Percentiles rank a stretch among this genome's conserved stretches.
Conservation (phyloP, 805 yeast species). For the Isabelozyma heimii region DNA sequence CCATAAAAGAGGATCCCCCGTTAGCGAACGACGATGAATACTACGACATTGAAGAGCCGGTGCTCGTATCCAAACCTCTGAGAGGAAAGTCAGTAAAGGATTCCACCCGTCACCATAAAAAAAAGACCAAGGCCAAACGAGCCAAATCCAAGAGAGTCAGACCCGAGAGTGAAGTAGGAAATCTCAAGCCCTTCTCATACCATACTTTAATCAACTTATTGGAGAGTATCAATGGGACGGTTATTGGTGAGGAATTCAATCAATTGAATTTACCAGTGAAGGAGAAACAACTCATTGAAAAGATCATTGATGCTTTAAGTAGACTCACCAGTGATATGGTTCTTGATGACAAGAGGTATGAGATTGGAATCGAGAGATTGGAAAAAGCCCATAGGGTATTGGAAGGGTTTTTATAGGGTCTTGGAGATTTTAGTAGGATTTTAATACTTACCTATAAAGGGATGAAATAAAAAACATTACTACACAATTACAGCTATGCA, state of each 20-base stretch:
- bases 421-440: neutral
- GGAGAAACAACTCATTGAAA: constrained; percentile 78
- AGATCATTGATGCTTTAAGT: constrained; percentile 80
- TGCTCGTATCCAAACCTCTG: constrained; percentile 26
- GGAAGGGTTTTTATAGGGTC: constrained; percentile 64
- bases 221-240: constrained; percentile 59
- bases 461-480: neutral
- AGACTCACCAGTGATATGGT: constrained; percentile 90
- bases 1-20: neutral
- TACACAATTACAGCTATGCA: neutral
- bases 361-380: constrained; percentile 75
- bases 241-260: constrained; percentile 69
- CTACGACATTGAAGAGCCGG: constrained; percentile 38
- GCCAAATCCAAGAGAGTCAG: constrained; percentile 8
- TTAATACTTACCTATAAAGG: too few relatives aligned
- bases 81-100: constrained; percentile 34
- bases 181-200: constrained; percentile 37
- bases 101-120: constrained; percentile 16
- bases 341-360: constrained; percentile 74
- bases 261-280: constrained; percentile 69
- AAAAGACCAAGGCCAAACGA: constrained; percentile 16
- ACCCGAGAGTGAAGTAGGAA: constrained; percentile 1
- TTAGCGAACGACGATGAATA: constrained; percentile 22
- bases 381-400: constrained; percentile 80
- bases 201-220: constrained; percentile 48